phyloP scores from a whole-genome alignment of 2,329 filamentous ascomycete species.

The Aureobasidium sp. region DNA sequence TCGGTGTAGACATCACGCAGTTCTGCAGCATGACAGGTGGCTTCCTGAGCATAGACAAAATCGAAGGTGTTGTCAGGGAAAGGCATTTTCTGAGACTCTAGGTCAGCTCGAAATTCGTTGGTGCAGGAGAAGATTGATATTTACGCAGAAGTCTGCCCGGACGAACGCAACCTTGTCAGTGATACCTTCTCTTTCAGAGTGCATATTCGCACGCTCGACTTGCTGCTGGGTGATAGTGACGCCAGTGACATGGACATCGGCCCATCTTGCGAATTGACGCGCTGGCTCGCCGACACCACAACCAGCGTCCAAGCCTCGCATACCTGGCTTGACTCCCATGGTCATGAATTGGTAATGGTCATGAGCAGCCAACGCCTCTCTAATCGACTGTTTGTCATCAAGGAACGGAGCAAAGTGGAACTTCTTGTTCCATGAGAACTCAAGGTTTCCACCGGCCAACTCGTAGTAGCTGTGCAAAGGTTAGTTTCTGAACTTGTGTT shows the following conservation, averaged over 20 bases:
- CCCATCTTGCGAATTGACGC: conserved; percentile 91
- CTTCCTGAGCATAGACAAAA: conserved; percentile 93
- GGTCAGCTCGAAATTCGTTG: not conserved
- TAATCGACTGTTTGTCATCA: conserved; percentile 73
- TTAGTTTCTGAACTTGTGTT: not conserved
- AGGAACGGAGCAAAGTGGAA: conserved; percentile 98
- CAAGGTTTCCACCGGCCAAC: conserved; percentile 49
- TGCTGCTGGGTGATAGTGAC: conserved; percentile 99
- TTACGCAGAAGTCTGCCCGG: conserved; percentile 32
- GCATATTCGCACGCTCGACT: conserved; percentile 80
- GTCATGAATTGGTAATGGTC: conserved; percentile 93
- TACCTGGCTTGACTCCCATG: conserved; percentile 76
- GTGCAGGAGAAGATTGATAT: not conserved
- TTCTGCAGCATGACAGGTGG: conserved; percentile 86
- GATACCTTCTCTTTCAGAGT: conserved; percentile 74
- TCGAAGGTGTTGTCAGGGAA: conserved; percentile 91
- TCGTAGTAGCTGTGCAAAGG: conserved; percentile 41
- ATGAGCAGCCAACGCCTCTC: conserved; percentile 83
- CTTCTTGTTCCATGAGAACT: conserved; percentile 90
- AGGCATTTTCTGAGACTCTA: conserved; percentile 65
- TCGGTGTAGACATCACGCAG: conserved; percentile 88
- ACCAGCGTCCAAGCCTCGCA: conserved; percentile 89
- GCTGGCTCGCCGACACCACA: conserved; percentile 95
- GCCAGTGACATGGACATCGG: conserved; percentile 75
- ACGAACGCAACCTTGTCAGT: conserved; percentile 73